Percentiles rank a stretch among this genome's conserved stretches.
phyloP scores from a whole-genome alignment of 1,284 basidiomycete species.

The Rhizoctonia solani region DNA sequence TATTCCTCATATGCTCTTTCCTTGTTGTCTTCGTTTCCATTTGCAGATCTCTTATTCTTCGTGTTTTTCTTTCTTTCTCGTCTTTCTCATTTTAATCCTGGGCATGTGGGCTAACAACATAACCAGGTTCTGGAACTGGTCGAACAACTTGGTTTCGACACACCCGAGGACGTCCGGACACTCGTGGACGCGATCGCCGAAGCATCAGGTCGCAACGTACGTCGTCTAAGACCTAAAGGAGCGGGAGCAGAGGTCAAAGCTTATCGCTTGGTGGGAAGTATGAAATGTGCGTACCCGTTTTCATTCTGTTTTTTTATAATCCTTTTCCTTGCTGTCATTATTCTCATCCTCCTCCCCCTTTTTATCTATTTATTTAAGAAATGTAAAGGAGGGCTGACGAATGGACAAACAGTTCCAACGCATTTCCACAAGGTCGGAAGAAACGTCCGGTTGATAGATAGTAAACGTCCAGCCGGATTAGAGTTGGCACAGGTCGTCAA shows the following conservation, averaged over 20 bases:
- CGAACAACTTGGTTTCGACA: constrained; percentile 17
- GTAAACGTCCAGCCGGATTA: constrained; percentile 13
- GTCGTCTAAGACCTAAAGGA: constrained; percentile 18
- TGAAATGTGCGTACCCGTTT: constrained; percentile 6
- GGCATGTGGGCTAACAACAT: too few relatives aligned
- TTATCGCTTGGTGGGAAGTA: constrained; percentile 21
- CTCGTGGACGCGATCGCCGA: constrained; percentile 19
- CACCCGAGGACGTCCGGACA: constrained; percentile 5
- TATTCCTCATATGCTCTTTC: not conserved
- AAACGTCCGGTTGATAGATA: constrained; percentile 15
- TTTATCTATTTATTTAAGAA: too few relatives aligned
- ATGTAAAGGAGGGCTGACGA: too few relatives aligned
- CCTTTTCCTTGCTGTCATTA: too few relatives aligned
- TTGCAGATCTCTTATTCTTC: too few relatives aligned
- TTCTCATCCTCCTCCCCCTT: too few relatives aligned
- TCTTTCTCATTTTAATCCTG: too few relatives aligned
- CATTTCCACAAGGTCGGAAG: constrained; percentile 14
- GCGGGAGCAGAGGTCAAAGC: constrained; percentile 17
- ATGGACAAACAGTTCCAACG: constrained; percentile 26
- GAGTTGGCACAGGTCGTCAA: constrained; percentile 14
- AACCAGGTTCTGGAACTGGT: constrained; percentile 15
- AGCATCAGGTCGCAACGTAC: constrained; percentile 15
- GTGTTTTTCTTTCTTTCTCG: too few relatives aligned
- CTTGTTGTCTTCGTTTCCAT: too few relatives aligned
- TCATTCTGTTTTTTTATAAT: too few relatives aligned